Evolutionary conservation across 2,329 filamentous ascomycete species (phyloP).

Genomic region (Alternaria sp.): DNA sequence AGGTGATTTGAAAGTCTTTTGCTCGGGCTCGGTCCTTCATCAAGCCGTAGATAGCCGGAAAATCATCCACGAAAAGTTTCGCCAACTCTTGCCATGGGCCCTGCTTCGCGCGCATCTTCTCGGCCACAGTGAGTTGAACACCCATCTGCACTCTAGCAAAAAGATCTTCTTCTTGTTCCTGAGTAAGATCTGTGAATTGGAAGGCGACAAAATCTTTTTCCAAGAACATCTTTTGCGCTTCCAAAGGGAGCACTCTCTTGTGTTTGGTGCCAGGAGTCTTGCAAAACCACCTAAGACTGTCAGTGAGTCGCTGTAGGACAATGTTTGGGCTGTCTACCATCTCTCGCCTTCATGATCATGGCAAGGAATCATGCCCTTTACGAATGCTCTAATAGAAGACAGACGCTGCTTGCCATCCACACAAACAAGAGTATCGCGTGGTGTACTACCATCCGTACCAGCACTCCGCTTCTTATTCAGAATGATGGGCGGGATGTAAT

Average conservation of each 20-base stretch:
- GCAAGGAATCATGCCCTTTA: slow-evolving; percentile 56
- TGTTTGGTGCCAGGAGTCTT: slow-evolving; percentile 16
- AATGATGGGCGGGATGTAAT: slow-evolving; percentile 59
- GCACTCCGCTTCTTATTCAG: slow-evolving; percentile 50
- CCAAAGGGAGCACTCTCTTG: slow-evolving; percentile 47
- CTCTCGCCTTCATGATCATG: slow-evolving; percentile 52
- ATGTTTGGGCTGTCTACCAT: slow-evolving; percentile 46
- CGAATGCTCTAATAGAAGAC: slow-evolving; percentile 56
- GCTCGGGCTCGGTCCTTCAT: slow-evolving; percentile 40
- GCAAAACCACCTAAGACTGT: slow-evolving; percentile 36
- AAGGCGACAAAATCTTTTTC: slow-evolving; percentile 54
- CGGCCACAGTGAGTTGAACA: slow-evolving; percentile 54
- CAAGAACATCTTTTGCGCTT: slow-evolving; percentile 50
- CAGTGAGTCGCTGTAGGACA: not conserved
- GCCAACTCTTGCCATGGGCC: slow-evolving; percentile 58
- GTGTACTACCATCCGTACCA: slow-evolving; percentile 18
- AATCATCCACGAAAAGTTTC: slow-evolving; percentile 54
- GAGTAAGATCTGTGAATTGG: slow-evolving; percentile 52
- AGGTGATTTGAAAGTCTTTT: slow-evolving; percentile 46
- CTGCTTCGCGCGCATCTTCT: slow-evolving; percentile 57
- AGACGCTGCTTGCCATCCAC: slow-evolving; percentile 57
- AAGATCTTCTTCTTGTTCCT: slow-evolving; percentile 57
- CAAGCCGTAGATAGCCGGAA: slow-evolving; percentile 46
- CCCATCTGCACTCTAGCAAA: slow-evolving; percentile 60
- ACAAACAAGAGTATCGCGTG: slow-evolving; percentile 24